phyloP scores from a whole-genome alignment of 305 asterid genomes.

The Plantago rigida region DNA sequence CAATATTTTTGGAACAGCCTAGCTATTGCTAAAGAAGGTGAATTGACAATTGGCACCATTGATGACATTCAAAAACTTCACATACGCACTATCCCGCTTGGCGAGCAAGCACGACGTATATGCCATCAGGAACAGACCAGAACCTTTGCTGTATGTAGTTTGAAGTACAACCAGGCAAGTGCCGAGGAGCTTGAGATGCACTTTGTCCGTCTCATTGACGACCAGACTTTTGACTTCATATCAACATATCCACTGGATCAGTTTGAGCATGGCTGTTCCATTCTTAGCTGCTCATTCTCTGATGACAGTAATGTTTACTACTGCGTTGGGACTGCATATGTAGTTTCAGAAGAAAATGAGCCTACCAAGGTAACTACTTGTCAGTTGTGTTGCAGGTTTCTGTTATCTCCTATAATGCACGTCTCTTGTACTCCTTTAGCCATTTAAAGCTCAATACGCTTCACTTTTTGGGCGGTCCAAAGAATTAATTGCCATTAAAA shows the following conservation, averaged over 20 bases:
- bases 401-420: no score
- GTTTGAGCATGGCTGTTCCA: constrained; percentile 80
- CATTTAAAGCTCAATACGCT: not conserved
- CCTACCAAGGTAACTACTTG: constrained; percentile 54
- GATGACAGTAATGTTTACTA: constrained; percentile 80
- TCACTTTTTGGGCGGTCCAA: no score
- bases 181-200: constrained; percentile 48
- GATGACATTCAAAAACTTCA: constrained; percentile 98
- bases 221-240: constrained; percentile 82
- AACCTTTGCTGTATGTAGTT: constrained; percentile 75
- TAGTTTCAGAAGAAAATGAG: constrained; percentile 79
- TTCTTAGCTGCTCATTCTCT: constrained; percentile 88
- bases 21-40: constrained; percentile 93
- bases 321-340: constrained; percentile 78
- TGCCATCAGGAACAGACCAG: constrained; percentile 96
- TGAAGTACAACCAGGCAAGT: constrained; percentile 64
- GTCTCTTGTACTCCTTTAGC: not conserved
- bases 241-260: constrained; percentile 77
- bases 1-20: constrained; percentile 50
- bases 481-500: no score
- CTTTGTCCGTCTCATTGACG: constrained; percentile 45
- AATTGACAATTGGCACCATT: constrained; percentile 87
- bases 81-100: constrained; percentile 89
- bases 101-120: constrained; percentile 94
- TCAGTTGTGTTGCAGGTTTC: not conserved